Conservation (phyloP, 2,329 filamentous ascomycete species). For the Microdochium paspali region DNA sequence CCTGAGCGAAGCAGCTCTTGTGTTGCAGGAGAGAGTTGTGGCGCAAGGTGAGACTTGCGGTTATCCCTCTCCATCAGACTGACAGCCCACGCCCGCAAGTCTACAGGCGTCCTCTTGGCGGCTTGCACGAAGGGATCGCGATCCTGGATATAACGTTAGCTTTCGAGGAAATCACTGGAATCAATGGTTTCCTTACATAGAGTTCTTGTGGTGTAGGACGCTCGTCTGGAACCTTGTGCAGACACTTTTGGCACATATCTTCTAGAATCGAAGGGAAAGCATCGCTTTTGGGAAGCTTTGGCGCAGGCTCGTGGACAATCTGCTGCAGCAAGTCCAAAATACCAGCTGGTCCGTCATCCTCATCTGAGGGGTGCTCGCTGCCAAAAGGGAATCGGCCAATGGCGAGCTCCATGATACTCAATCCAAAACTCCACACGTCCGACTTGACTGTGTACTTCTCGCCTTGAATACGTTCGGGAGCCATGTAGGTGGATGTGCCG, state of each 20-base stretch:
- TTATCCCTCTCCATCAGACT: constrained; percentile 92
- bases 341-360: constrained; percentile 77
- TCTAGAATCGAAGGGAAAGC: constrained; percentile 92
- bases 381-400: constrained; percentile 95
- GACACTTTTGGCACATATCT: constrained; percentile 93
- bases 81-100: constrained; percentile 87
- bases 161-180: constrained; percentile 1
- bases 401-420: constrained; percentile 92
- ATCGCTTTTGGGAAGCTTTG: constrained; percentile 89
- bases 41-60: constrained; percentile 85
- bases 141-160: constrained; percentile 47
- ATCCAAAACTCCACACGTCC: constrained; percentile 96
- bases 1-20: constrained; percentile 62
- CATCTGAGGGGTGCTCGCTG: constrained; percentile 61
- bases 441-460: constrained; percentile 97
- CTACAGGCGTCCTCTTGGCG: constrained; percentile 90
- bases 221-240: constrained; percentile 81
- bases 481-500: constrained; percentile 98
- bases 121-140: constrained; percentile 91
- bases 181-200: constrained; percentile 52
- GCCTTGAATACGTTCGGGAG: constrained; percentile 93
- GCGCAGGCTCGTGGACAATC: constrained; percentile 93
- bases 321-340: constrained; percentile 94
- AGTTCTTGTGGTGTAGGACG: constrained; percentile 89
- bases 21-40: constrained; percentile 68